A percentile compares a stretch with the other conserved stretches of the same genome.
Evolutionary conservation across 192 early-diverging fungal species (phyloP).

Genomic region (Linnemannia zychae): DNA sequence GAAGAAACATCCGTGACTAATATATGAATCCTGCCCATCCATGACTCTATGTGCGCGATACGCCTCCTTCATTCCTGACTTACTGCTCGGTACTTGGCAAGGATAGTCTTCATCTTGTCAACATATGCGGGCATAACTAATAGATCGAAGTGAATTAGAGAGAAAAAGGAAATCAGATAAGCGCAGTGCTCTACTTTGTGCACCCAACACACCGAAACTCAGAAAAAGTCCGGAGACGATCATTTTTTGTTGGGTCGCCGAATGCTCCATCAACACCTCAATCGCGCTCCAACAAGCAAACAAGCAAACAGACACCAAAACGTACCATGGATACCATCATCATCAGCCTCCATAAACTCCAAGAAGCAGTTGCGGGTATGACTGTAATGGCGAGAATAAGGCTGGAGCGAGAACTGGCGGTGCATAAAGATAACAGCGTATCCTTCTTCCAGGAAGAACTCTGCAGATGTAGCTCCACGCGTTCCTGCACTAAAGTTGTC

Average conservation of each 20-base stretch:
- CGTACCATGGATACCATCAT: slow-evolving; percentile 75
- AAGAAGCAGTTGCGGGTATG: slow-evolving; percentile 83
- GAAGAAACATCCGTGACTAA: background rate
- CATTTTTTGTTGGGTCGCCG: background rate
- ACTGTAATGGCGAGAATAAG: slow-evolving; percentile 92
- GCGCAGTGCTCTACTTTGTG: background rate
- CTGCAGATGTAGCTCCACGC: slow-evolving; percentile 95
- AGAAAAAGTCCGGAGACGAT: background rate
- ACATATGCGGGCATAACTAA: slow-evolving; percentile 79
- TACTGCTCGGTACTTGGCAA: slow-evolving; percentile 77
- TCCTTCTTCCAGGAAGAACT: slow-evolving; percentile 88
- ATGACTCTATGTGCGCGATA: background rate
- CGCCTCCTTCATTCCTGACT: background rate
- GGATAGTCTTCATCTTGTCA: slow-evolving; percentile 72
- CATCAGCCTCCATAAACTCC: slow-evolving; percentile 80
- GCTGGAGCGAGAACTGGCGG: slow-evolving; percentile 93
- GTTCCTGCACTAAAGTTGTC: slow-evolving; percentile 99
- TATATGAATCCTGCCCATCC: no score
- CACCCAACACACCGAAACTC: background rate
- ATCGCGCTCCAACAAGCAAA: background rate
- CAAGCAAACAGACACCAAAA: background rate
- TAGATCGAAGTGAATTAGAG: background rate
- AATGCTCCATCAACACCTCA: no score
- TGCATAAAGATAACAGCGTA: slow-evolving; percentile 98
- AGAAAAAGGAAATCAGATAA: background rate